phyloP scores from a whole-genome alignment of 2,329 filamentous ascomycete species.

The Neophaeococcomyces aloes region DNA sequence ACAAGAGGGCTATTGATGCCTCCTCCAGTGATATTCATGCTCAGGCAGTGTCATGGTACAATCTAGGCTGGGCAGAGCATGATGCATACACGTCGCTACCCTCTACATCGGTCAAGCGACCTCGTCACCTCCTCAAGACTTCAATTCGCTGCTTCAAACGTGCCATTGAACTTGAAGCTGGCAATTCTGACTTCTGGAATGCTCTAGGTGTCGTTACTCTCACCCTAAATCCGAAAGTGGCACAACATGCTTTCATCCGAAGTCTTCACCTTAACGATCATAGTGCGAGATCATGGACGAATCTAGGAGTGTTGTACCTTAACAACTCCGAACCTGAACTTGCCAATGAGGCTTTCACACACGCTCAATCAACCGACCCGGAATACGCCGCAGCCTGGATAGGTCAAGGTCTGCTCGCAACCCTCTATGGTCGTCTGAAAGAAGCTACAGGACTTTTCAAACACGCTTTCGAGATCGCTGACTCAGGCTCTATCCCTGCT shows the following conservation, averaged over 20 bases:
- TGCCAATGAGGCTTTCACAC: conserved; percentile 82
- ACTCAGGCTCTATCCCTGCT: conserved; percentile 60
- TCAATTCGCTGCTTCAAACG: conserved; percentile 87
- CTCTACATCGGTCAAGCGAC: conserved; percentile 39
- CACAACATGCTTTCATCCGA: conserved; percentile 86
- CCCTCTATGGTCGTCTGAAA: conserved; percentile 59
- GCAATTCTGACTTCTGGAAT: conserved; percentile 96
- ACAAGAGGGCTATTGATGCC: conserved; percentile 72
- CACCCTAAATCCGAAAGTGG: conserved; percentile 70
- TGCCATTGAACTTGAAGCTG: conserved; percentile 87
- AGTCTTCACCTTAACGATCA: conserved; percentile 88
- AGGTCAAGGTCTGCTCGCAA: conserved; percentile 77
- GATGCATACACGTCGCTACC: conserved; percentile 50
- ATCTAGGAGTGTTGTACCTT: conserved; percentile 76
- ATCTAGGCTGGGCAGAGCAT: conserved; percentile 88
- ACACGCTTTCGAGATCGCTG: conserved; percentile 86
- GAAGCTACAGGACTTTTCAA: conserved; percentile 81
- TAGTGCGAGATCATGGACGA: conserved; percentile 77
- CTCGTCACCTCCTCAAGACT: conserved; percentile 61
- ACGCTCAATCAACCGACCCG: conserved; percentile 86
- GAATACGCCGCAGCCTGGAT: conserved; percentile 91
- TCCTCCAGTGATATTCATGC: conserved; percentile 68
- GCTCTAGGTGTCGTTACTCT: conserved; percentile 85
- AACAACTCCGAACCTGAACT: conserved; percentile 72
- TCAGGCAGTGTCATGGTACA: conserved; percentile 93